Percentiles rank a stretch among this genome's conserved stretches.
These are phyloP conservation scores for Sambucus nigra DNA, from an alignment of 129 eudicot species.

Conservation along the genomic window DNA sequence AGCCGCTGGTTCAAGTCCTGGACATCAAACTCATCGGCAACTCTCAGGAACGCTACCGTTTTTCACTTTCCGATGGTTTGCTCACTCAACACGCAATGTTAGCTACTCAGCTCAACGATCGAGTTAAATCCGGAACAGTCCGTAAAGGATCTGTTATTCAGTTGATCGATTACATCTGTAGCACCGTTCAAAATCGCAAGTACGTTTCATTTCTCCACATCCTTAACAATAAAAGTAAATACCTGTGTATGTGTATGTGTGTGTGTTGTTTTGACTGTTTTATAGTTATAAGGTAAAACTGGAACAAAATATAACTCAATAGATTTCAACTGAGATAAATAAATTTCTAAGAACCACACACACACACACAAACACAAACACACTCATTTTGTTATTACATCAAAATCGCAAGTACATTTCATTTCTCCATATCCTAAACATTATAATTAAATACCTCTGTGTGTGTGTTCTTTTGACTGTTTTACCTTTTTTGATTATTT, in stretches of 20 bases:
- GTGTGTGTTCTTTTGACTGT: too few relatives aligned
- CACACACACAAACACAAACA: too few relatives aligned
- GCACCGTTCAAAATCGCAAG: conserved; percentile 72
- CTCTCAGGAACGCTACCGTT: conserved; percentile 62
- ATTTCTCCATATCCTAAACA: not conserved
- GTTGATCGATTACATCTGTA: conserved; percentile 73
- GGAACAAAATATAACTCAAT: too few relatives aligned
- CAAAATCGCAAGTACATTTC: conserved; percentile 58
- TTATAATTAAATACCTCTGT: too few relatives aligned
- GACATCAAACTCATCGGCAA: conserved; percentile 46
- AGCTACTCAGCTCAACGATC: conserved; percentile 90
- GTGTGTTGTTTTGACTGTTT: too few relatives aligned
- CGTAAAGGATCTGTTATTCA: conserved; percentile 76
- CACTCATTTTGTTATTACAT: too few relatives aligned
- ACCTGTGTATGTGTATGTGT: too few relatives aligned
- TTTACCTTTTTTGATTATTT: too few relatives aligned
- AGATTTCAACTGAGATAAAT: too few relatives aligned
- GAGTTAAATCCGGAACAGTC: conserved; percentile 41
- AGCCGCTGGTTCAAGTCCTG: conserved; percentile 76
- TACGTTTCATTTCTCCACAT: conserved; percentile 1
- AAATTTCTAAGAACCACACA: too few relatives aligned
- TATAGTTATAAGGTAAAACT: too few relatives aligned
- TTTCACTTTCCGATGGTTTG: conserved; percentile 55
- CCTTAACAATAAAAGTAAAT: not conserved
- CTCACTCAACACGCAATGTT: conserved; percentile 57